phyloP scores from a whole-genome alignment of 2,329 filamentous ascomycete genomes.

The Chalaropsis ovoidea region DNA sequence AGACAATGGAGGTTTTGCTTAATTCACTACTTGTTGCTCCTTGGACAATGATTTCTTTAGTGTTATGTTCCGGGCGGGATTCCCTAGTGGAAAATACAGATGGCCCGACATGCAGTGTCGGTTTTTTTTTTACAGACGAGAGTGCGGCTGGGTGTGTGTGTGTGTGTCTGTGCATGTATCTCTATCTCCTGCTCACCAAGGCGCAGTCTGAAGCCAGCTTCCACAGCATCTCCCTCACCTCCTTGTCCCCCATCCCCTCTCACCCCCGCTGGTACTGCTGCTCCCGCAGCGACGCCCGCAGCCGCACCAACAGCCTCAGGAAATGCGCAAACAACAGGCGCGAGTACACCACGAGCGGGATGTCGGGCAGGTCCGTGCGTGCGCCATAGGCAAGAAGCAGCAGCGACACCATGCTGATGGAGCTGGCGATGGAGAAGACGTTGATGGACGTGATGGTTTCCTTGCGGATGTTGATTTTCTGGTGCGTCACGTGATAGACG shows the following conservation, averaged over 20 bases:
- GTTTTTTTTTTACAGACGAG: too few species aligned
- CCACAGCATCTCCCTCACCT: not conserved
- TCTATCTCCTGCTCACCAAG: too few species aligned
- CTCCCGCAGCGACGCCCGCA: conserved; percentile 28
- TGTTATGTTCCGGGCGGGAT: too few species aligned
- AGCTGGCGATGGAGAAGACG: conserved; percentile 66
- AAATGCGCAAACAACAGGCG: conserved; percentile 33
- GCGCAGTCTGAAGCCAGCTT: not conserved
- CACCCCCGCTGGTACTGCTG: conserved; percentile 6
- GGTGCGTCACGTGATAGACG: conserved; percentile 66
- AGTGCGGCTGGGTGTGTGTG: too few species aligned
- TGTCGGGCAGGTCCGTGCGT: conserved; percentile 49
- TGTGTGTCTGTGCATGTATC: too few species aligned
- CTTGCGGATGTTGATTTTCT: conserved; percentile 68
- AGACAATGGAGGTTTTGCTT: conserved; percentile 11
- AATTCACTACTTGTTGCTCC: not conserved
- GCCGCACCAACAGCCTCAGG: conserved; percentile 30
- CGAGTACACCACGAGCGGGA: conserved; percentile 44
- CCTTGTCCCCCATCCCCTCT: too few species aligned
- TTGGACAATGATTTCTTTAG: too few species aligned
- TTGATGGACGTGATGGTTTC: conserved; percentile 69
- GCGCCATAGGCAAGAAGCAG: conserved; percentile 57
- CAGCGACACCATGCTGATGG: conserved; percentile 62
- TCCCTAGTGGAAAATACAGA: not conserved
- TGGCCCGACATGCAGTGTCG: too few species aligned